Percentiles rank a stretch among this genome's conserved stretches.
These are phyloP conservation scores for Trypanosoma boissoni DNA, from an alignment of 208 protist species.

Conservation along the genomic window DNA sequence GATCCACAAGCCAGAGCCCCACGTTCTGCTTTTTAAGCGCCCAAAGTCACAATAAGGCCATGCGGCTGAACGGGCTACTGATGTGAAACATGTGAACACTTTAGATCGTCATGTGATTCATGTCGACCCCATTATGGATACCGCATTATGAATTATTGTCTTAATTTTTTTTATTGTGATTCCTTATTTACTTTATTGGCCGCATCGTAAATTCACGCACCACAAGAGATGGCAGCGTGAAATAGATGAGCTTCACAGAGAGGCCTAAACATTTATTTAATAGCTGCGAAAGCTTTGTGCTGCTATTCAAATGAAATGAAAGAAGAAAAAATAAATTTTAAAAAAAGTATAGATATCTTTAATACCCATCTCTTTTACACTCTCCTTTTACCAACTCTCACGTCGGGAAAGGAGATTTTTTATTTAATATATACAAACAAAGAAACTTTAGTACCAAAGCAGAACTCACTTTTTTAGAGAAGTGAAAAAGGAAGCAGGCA, in stretches of 20 bases:
- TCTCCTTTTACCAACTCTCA: too few species aligned
- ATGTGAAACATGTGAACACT: too few species aligned
- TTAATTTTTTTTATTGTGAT: slow-evolving; percentile 3
- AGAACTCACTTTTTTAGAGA: not conserved
- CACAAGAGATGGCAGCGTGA: slow-evolving; percentile 1
- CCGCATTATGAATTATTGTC: too few species aligned
- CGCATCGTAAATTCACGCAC: too few species aligned
- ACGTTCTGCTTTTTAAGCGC: slow-evolving; percentile 96
- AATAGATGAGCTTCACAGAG: too few species aligned
- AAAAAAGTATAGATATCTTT: not conserved
- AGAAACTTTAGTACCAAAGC: too few species aligned
- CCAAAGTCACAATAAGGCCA: slow-evolving; percentile 30
- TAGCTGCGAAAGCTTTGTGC: not conserved
- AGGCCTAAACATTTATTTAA: too few species aligned
- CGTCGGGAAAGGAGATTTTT: too few species aligned
- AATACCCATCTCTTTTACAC: not conserved
- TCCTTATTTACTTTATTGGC: not conserved
- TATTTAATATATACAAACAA: too few species aligned
- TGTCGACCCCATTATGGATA: too few species aligned
- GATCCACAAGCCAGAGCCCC: slow-evolving; percentile 96
- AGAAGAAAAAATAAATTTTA: not conserved
- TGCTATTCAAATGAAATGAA: not conserved
- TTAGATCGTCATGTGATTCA: too few species aligned
- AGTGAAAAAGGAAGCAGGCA: not conserved
- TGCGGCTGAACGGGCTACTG: too few species aligned